Percentiles rank a stretch among this genome's conserved stretches.
phyloP scores from a whole-genome alignment of 345 rosid species.

The Eucalyptus virginea region DNA sequence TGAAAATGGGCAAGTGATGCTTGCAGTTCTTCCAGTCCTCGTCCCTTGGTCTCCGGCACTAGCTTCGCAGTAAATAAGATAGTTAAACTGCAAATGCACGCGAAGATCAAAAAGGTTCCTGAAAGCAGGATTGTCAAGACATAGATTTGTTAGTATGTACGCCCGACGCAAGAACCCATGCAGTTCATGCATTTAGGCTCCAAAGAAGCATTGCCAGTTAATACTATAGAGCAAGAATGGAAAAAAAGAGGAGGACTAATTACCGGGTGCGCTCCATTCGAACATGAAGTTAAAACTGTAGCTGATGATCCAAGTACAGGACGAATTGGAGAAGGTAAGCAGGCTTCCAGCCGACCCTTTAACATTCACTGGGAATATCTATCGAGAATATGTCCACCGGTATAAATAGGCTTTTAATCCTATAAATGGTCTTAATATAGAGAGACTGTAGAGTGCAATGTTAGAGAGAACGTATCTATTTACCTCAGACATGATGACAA shows the following conservation, averaged over 20 bases:
- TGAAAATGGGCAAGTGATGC: not conserved
- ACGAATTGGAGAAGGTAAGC: constrained; percentile 71
- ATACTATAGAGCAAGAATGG: not conserved
- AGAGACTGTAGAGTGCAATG: not conserved
- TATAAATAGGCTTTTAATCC: not conserved
- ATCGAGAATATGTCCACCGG: not conserved
- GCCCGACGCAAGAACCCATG: not conserved
- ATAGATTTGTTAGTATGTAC: not conserved
- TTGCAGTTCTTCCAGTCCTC: constrained; percentile 6
- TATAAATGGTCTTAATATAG: not conserved
- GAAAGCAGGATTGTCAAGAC: not conserved
- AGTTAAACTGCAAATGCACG: not conserved
- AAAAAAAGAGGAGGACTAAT: not conserved
- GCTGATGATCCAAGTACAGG: constrained; percentile 80
- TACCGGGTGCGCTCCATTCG: constrained; percentile 74
- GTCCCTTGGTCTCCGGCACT: constrained; percentile 16
- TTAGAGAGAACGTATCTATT: not conserved
- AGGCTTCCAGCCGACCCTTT: constrained; percentile 82
- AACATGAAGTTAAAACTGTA: constrained; percentile 76
- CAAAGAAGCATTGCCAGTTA: not conserved
- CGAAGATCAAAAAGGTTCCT: constrained; percentile 34
- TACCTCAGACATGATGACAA: constrained; percentile 52
- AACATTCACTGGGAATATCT: constrained; percentile 72
- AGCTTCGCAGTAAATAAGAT: not conserved
- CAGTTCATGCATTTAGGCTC: not conserved